Percentiles rank a stretch among this genome's conserved stretches.
These are phyloP conservation scores for Persicaria tinctoria DNA, from an alignment of 148 eudicot genomes.

Conservation along the genomic window DNA sequence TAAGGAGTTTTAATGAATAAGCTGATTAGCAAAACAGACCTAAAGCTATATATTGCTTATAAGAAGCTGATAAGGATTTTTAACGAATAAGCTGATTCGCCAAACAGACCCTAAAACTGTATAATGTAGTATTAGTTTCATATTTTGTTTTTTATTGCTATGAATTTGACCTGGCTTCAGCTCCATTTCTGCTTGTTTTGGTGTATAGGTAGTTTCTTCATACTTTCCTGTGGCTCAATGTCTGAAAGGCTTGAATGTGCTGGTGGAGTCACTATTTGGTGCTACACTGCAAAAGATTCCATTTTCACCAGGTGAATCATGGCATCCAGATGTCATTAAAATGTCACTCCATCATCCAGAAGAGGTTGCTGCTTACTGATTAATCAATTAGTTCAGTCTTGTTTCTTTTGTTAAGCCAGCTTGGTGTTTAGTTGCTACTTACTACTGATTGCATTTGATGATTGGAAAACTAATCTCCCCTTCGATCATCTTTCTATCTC, in stretches of 20 bases:
- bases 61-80: too few relatives aligned
- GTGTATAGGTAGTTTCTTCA: constrained; percentile 70
- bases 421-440: not conserved
- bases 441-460: not conserved
- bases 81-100: too few relatives aligned
- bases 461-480: not conserved
- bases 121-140: too few relatives aligned
- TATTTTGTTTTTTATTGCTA: not conserved
- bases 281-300: constrained; percentile 55
- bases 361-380: constrained; percentile 44
- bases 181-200: constrained; percentile 2
- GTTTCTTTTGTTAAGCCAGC: not conserved
- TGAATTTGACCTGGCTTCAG: not conserved
- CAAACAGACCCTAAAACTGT: too few relatives aligned
- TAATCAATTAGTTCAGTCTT: not conserved
- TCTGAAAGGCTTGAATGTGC: constrained; percentile 80
- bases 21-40: too few relatives aligned
- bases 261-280: constrained; percentile 83
- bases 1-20: too few relatives aligned
- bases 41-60: too few relatives aligned
- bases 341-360: constrained; percentile 85
- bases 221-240: constrained; percentile 79
- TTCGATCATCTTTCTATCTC: not conserved
- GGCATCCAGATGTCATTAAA: constrained; percentile 97
- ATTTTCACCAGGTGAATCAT: constrained; percentile 86